phyloP scores from a whole-genome alignment of 2,329 filamentous ascomycete genomes.

The Onygenales sp. region DNA sequence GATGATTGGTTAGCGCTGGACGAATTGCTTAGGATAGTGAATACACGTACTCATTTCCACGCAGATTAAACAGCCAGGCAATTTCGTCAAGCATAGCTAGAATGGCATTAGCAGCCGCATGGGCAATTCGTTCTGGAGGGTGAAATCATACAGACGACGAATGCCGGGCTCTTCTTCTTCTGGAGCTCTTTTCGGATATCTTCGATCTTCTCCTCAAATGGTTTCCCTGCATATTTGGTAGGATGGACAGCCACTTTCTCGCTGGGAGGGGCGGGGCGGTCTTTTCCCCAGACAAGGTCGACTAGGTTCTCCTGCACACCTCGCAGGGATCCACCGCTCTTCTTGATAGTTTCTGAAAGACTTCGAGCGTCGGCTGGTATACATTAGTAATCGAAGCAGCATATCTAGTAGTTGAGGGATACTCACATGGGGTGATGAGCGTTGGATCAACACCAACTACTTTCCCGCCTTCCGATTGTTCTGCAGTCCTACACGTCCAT shows the following conservation, averaged over 20 bases:
- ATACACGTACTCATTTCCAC: conserved; percentile 63
- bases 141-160: conserved; percentile 58
- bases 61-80: conserved; percentile 96
- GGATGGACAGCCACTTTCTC: conserved; percentile 66
- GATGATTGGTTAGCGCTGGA: conserved; percentile 8
- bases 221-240: conserved; percentile 69
- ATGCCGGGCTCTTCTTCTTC: conserved; percentile 78
- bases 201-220: conserved; percentile 69
- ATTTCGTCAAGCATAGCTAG: conserved; percentile 83
- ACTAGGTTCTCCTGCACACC: conserved; percentile 74
- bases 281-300: conserved; percentile 76
- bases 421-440: conserved; percentile 61
- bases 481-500: conserved; percentile 47
- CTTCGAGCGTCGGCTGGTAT: conserved; percentile 55
- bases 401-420: background rate
- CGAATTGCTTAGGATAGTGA: background rate
- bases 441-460: conserved; percentile 84
- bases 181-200: conserved; percentile 85
- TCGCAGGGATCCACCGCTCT: conserved; percentile 66
- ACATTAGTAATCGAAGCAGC: conserved; percentile 7
- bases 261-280: conserved; percentile 63
- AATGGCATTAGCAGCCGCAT: background rate
- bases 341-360: conserved; percentile 77
- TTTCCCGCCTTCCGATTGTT: conserved; percentile 79
- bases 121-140: background rate